These are phyloP conservation scores for Trichophaea hybrida DNA, from an alignment of 2,329 filamentous ascomycete genomes.

Conservation along the genomic window DNA sequence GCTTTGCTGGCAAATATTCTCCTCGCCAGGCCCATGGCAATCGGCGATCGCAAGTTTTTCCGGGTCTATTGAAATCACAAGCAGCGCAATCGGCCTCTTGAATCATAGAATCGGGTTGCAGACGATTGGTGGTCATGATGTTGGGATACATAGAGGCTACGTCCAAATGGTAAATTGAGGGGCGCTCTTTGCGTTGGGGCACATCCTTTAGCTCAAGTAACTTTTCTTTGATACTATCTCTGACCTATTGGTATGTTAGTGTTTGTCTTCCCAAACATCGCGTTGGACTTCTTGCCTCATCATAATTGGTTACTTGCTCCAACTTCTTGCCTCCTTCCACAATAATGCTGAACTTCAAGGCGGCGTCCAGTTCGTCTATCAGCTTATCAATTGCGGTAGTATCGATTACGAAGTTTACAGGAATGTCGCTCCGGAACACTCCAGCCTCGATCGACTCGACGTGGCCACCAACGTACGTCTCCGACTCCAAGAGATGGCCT, in stretches of 20 bases:
- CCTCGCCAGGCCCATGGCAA: slow-evolving; percentile 97
- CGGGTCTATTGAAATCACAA: slow-evolving; percentile 94
- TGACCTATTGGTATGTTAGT: slow-evolving; percentile 41
- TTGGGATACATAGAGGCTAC: slow-evolving; percentile 99
- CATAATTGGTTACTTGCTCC: slow-evolving; percentile 66
- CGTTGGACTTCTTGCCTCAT: slow-evolving; percentile 36
- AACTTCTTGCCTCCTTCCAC: slow-evolving; percentile 73
- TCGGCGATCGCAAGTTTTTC: slow-evolving; percentile 89
- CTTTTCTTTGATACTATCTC: slow-evolving; percentile 59
- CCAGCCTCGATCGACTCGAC: slow-evolving; percentile 98
- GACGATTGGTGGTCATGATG: slow-evolving; percentile 97
- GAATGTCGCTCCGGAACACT: slow-evolving; percentile 90
- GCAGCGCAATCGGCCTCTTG: slow-evolving; percentile 89
- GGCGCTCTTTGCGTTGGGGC: slow-evolving; percentile 70
- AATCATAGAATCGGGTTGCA: slow-evolving; percentile 99
- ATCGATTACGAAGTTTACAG: slow-evolving; percentile 86
- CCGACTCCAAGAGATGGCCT: slow-evolving; percentile 85
- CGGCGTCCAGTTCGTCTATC: slow-evolving; percentile 69
- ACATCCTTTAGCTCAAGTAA: slow-evolving; percentile 61
- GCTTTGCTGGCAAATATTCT: slow-evolving; percentile 87
- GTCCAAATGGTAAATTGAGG: slow-evolving; percentile 93
- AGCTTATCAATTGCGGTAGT: slow-evolving; percentile 79
- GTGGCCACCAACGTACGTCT: slow-evolving; percentile 96
- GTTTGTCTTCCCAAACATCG: neutral
- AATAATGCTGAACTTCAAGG: slow-evolving; percentile 72